These are phyloP conservation scores for Barnettozyma botsteinii DNA, from an alignment of 805 yeast species.

Conservation along the genomic window DNA sequence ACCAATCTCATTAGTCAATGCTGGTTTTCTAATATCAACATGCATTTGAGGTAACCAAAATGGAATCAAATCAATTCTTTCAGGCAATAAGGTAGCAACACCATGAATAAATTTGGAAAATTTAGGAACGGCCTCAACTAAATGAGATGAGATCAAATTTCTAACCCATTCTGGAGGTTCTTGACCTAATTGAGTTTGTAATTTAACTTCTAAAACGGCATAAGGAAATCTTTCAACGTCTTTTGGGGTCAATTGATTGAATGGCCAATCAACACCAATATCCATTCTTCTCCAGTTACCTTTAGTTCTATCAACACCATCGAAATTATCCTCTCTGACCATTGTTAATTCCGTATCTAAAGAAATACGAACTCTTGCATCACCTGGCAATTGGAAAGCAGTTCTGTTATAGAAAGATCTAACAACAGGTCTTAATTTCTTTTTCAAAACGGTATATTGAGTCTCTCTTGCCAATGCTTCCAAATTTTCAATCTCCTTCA, in stretches of 20 bases:
- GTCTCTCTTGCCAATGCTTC: conserved; percentile 91
- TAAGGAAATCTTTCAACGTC: conserved; percentile 95
- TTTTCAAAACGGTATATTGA: conserved; percentile 82
- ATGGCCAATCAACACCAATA: conserved; percentile 97
- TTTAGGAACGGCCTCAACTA: conserved; percentile 97
- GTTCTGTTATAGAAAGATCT: conserved; percentile 97
- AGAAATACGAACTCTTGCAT: conserved; percentile 97
- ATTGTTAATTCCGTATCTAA: conserved; percentile 94
- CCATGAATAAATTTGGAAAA: conserved; percentile 98
- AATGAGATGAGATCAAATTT: conserved; percentile 83
- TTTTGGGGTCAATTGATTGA: conserved; percentile 71
- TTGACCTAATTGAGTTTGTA: conserved; percentile 97
- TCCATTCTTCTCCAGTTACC: conserved; percentile 98
- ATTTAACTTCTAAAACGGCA: conserved; percentile 94
- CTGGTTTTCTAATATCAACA: conserved; percentile 89
- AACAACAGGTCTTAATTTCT: conserved; percentile 86
- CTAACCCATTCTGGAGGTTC: conserved; percentile 98
- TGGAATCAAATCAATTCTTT: conserved; percentile 78
- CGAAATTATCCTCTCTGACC: conserved; percentile 97
- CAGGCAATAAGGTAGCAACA: conserved; percentile 84
- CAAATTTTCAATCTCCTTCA: conserved; percentile 82
- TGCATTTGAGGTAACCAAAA: conserved; percentile 98
- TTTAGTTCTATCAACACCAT: conserved; percentile 83
- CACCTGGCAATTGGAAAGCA: conserved; percentile 98
- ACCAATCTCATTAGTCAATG: conserved; percentile 30